Conservation (phyloP, 1,284 basidiomycete genomes). For the Cystobasidium sp. region DNA sequence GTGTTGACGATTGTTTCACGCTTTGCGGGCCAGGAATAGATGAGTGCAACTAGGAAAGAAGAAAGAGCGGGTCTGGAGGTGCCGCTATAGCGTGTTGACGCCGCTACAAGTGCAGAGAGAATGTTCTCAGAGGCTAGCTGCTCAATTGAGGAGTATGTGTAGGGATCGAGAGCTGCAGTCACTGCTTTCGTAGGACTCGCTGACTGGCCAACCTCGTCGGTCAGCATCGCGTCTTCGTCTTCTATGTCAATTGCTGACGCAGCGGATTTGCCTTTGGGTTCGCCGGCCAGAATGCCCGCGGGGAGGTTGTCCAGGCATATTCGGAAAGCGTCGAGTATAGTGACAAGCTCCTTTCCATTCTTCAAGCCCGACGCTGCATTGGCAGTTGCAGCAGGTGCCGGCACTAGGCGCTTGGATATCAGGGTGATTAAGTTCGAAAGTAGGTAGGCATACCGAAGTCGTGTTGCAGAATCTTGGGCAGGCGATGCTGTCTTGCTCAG, state of each 20-base stretch:
- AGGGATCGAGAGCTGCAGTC: constrained; percentile 63
- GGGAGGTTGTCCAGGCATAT: constrained; percentile 65
- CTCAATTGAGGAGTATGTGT: constrained; percentile 65
- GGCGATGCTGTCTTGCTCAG: background rate
- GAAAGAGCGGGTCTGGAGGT: constrained; percentile 61
- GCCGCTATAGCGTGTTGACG: constrained; percentile 55
- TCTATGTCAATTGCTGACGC: constrained; percentile 44
- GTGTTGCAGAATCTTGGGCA: constrained; percentile 3
- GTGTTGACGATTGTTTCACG: constrained; percentile 60
- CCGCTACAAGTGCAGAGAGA: constrained; percentile 61
- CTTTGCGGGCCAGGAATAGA: constrained; percentile 66
- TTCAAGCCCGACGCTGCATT: constrained; percentile 60
- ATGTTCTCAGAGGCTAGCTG: constrained; percentile 63
- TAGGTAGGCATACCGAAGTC: constrained; percentile 62
- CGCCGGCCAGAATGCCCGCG: constrained; percentile 57
- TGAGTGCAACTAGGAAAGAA: constrained; percentile 64
- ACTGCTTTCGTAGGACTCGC: constrained; percentile 46
- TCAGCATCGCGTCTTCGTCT: constrained; percentile 58
- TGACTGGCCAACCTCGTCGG: constrained; percentile 58
- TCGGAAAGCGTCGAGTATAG: constrained; percentile 65
- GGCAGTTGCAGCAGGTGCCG: constrained; percentile 58
- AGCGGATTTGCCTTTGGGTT: constrained; percentile 45
- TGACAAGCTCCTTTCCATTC: constrained; percentile 60
- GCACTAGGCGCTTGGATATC: constrained; percentile 52
- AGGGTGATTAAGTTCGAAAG: constrained; percentile 70